phyloP scores from a whole-genome alignment of 805 yeast genomes.

The Grigorovia yakushimaensis region DNA sequence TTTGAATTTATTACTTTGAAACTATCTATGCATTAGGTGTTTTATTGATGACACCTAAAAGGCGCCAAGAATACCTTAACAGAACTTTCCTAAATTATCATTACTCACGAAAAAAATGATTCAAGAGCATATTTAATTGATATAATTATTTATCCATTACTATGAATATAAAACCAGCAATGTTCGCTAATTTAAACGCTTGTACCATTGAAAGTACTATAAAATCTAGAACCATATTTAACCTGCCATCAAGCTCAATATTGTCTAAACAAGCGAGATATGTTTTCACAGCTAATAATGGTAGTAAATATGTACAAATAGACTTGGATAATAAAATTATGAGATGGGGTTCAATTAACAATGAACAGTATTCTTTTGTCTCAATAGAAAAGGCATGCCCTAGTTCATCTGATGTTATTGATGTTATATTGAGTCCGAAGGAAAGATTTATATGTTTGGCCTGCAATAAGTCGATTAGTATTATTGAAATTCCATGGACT shows the following conservation, averaged over 20 bases:
- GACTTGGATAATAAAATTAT: not conserved
- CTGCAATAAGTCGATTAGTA: conserved; percentile 9
- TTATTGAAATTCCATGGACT: conserved; percentile 24
- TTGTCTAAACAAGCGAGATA: conserved; percentile 7
- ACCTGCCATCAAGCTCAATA: conserved; percentile 4
- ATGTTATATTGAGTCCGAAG: conserved; percentile 10
- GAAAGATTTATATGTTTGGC: conserved; percentile 18
- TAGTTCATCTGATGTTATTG: conserved; percentile 2
- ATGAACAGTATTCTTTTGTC: conserved; percentile 9
- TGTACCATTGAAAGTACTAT: not conserved
- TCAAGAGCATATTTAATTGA: too few species aligned
- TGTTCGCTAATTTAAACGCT: not conserved
- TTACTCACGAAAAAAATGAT: too few species aligned
- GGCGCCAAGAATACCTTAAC: too few species aligned
- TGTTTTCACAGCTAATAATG: conserved; percentile 11
- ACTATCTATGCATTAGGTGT: too few species aligned
- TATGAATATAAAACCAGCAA: not conserved
- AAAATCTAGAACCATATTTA: conserved; percentile 1
- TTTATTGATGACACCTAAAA: too few species aligned
- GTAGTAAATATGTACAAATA: conserved; percentile 10
- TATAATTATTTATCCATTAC: not conserved
- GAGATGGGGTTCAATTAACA: conserved; percentile 4
- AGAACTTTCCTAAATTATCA: too few species aligned
- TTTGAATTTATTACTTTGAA: too few species aligned
- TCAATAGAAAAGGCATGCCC: conserved; percentile 3